Conservation (phyloP, 2,329 filamentous ascomycete species). For the Metarhizium anisopliae region DNA sequence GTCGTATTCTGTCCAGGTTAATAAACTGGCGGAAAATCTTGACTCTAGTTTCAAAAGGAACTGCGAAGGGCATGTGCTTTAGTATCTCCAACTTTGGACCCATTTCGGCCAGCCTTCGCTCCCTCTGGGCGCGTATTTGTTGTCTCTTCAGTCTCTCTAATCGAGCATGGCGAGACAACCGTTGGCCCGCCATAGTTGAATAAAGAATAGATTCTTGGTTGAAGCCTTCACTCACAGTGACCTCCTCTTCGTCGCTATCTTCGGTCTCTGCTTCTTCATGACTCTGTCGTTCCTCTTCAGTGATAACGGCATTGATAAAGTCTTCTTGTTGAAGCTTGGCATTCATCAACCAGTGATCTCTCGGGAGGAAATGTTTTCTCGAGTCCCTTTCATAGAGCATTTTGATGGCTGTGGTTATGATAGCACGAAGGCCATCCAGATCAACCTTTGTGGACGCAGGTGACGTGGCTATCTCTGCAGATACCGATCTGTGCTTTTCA, state of each 20-base stretch:
- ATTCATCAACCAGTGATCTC: conserved; percentile 92
- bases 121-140: conserved; percentile 57
- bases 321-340: conserved; percentile 76
- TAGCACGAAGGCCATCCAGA: conserved; percentile 67
- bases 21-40: conserved; percentile 92
- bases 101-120: conserved; percentile 66
- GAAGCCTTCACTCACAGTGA: conserved; percentile 24
- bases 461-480: not conserved
- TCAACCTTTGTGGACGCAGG: conserved; percentile 38
- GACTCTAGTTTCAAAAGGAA: conserved; percentile 85
- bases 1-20: conserved; percentile 49
- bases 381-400: conserved; percentile 94
- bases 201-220: conserved; percentile 16
- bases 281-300: conserved; percentile 74
- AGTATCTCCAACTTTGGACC: conserved; percentile 83
- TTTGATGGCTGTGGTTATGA: conserved; percentile 70
- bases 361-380: conserved; percentile 70
- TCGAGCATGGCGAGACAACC: conserved; percentile 53
- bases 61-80: conserved; percentile 93
- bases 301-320: conserved; percentile 78
- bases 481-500: not conserved
- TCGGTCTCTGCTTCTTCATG: conserved; percentile 35
- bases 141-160: conserved; percentile 55
- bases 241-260: conserved; percentile 16
- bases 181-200: conserved; percentile 41